Base-by-base conservation (phyloP, 345 rosid species). In the Corchorus olitorius region DNA sequence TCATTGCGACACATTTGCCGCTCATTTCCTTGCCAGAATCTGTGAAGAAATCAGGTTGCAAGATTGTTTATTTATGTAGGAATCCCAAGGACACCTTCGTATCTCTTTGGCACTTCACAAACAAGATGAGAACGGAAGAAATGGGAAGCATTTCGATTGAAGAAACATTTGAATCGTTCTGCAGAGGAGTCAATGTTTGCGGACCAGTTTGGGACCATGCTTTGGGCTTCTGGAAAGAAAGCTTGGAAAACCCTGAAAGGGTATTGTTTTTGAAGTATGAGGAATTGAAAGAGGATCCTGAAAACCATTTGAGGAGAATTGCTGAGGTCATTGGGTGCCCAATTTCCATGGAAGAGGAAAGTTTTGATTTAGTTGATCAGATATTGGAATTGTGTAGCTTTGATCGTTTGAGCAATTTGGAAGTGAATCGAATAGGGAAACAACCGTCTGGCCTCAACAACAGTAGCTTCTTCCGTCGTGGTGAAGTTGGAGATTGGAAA, bases 141-240 rank as follows among this genome's bases (percentile, higher is more conserved):
- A 79, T 48, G 20, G 86, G 78, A 0, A 46, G 59, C 0, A 76
- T 52, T 56, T 75, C 85, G 0, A 76, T 90, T 1, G 87, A 79
- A 65, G 84, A 86, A 4, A 46, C 79, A 17, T 87, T 90, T 5
- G 83, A 87, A 13, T 81, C 75, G 58, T 87, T 90, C n/a, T 81
- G 83, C 75, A 76, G 77, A 43, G 93, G 95, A 3, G 83, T 80
- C 81, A 27, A 76, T 46, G 22, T 76, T 54, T 84, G 45, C 14
- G 95, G 95, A 37, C 91, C 95, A 0, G 86, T 75, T 43, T 91
- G 95, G 93, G 93, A 91, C 46, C 91, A 87, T 60, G 85, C 82
- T 6, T 69, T 86, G 62, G 77, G 81, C 19, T 89, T 86, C 33
- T 88, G 92, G 92, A 83, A 78, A 73, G 86, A 65, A 19, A 86